phyloP scores from a whole-genome alignment of 116 monocot genomes.

The Dioscorea cayenensis region DNA sequence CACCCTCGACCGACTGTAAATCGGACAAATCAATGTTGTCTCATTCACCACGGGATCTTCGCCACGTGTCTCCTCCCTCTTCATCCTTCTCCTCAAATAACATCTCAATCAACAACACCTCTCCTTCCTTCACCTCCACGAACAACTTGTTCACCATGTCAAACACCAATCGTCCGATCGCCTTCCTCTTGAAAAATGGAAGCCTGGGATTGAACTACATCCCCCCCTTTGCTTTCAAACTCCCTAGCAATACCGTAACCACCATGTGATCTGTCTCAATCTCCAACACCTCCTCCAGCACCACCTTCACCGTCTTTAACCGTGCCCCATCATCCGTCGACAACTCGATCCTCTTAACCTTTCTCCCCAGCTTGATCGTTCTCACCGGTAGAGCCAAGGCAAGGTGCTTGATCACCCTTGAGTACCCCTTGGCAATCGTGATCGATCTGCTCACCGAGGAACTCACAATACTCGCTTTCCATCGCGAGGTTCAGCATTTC shows the following conservation, averaged over 20 bases:
- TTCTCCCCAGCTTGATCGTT: constrained; percentile 29
- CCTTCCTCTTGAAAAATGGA: constrained; percentile 44
- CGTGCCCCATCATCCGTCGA: constrained; percentile 6
- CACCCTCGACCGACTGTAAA: constrained; percentile 43
- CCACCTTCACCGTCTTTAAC: constrained; percentile 36
- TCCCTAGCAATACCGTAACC: constrained; percentile 63
- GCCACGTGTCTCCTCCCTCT: constrained; percentile 19
- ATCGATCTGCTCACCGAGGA: constrained; percentile 69
- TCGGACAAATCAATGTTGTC: constrained; percentile 51
- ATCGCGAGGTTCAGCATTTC: constrained; percentile 39
- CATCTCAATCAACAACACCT: constrained; percentile 43
- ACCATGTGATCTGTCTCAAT: constrained; percentile 49
- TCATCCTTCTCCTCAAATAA: constrained; percentile 38
- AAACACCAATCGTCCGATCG: constrained; percentile 60
- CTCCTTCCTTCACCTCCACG: constrained; percentile 38
- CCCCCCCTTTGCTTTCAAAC: constrained; percentile 44
- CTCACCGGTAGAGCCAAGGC: constrained; percentile 40
- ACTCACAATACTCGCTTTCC: constrained; percentile 67
- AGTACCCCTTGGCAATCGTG: constrained; percentile 66
- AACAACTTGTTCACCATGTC: constrained; percentile 81
- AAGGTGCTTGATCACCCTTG: constrained; percentile 47
- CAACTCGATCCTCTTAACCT: constrained; percentile 52
- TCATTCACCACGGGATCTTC: constrained; percentile 59
- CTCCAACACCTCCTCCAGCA: constrained; percentile 20
- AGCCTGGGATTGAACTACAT: constrained; percentile 48